Conservation (phyloP, 164 flowering plant species). For the Vitis riparia region DNA sequence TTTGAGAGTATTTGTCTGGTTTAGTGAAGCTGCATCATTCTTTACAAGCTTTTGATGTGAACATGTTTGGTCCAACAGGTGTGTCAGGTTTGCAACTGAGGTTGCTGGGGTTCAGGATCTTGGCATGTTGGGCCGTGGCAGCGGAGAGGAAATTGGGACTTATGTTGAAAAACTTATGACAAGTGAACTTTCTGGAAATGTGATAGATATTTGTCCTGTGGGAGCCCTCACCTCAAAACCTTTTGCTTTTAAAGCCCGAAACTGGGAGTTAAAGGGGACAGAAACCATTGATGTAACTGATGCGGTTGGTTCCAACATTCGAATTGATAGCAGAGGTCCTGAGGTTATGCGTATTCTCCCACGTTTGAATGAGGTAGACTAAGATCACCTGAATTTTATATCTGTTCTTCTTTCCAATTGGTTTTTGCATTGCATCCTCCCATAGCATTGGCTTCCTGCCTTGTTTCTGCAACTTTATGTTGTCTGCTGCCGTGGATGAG, state of each 20-base stretch:
- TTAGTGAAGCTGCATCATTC: not conserved
- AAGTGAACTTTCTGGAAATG: constrained; percentile 98
- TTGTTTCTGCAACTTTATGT: not conserved
- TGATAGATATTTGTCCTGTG: constrained; percentile 98
- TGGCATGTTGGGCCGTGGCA: constrained; percentile 99
- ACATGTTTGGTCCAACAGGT: constrained; percentile 46
- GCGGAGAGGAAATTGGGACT: constrained; percentile 99
- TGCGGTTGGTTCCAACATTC: constrained; percentile 97
- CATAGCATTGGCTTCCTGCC: not conserved
- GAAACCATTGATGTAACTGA: constrained; percentile 97
- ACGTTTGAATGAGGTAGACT: constrained; percentile 85
- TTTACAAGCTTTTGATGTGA: constrained; percentile 9
- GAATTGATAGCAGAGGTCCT: constrained; percentile 98
- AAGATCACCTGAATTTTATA: not conserved
- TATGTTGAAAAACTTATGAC: constrained; percentile 98
- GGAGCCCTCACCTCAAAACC: constrained; percentile 99
- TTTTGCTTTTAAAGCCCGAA: constrained; percentile 97
- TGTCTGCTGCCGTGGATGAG: not conserved
- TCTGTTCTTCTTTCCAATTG: not conserved
- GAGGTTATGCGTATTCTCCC: constrained; percentile 97
- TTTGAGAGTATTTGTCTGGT: not conserved
- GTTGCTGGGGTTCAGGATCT: constrained; percentile 98
- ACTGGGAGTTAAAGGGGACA: constrained; percentile 96
- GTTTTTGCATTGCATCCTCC: not conserved
- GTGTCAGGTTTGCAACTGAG: constrained; percentile 98